These are phyloP conservation scores for Xylaria sp. DNA, from an alignment of 2,329 filamentous ascomycete species.

Conservation along the genomic window DNA sequence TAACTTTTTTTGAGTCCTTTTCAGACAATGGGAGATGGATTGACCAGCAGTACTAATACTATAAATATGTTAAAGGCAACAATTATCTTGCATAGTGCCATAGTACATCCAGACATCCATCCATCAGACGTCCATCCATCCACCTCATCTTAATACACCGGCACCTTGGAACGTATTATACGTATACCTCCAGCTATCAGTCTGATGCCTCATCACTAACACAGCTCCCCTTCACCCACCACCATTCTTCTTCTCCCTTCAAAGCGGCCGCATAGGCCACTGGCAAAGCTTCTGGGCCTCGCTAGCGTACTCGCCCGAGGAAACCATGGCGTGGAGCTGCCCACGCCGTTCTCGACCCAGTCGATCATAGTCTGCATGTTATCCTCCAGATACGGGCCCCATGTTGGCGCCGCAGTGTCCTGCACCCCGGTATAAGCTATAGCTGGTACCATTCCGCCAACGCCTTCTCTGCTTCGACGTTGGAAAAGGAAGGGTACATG, in stretches of 20 bases:
- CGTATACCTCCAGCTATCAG: constrained; percentile 12
- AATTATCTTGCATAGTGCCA: too few relatives aligned
- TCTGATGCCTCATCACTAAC: constrained; percentile 30
- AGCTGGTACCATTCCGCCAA: constrained; percentile 66
- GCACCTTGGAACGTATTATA: constrained; percentile 7
- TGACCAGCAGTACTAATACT: too few relatives aligned
- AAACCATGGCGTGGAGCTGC: constrained; percentile 54
- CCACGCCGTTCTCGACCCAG: constrained; percentile 69
- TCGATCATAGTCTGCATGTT: constrained; percentile 78
- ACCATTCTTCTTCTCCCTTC: constrained; percentile 43
- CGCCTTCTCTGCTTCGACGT: constrained; percentile 53
- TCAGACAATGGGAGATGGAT: too few relatives aligned
- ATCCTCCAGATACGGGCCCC: constrained; percentile 61
- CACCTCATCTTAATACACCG: constrained; percentile 1
- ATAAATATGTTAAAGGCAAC: too few relatives aligned
- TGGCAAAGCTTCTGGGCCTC: constrained; percentile 54
- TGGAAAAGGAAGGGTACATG: constrained; percentile 59
- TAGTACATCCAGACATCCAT: too few relatives aligned
- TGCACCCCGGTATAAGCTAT: constrained; percentile 65
- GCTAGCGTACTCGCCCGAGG: constrained; percentile 47
- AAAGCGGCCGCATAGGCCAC: constrained; percentile 54
- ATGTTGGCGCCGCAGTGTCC: constrained; percentile 62
- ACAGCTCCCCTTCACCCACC: constrained; percentile 44
- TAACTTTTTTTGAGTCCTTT: too few relatives aligned
- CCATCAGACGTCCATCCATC: too few relatives aligned